These are phyloP conservation scores for Cladosporium sp. DNA, from an alignment of 2,329 filamentous ascomycete genomes.

Conservation along the genomic window DNA sequence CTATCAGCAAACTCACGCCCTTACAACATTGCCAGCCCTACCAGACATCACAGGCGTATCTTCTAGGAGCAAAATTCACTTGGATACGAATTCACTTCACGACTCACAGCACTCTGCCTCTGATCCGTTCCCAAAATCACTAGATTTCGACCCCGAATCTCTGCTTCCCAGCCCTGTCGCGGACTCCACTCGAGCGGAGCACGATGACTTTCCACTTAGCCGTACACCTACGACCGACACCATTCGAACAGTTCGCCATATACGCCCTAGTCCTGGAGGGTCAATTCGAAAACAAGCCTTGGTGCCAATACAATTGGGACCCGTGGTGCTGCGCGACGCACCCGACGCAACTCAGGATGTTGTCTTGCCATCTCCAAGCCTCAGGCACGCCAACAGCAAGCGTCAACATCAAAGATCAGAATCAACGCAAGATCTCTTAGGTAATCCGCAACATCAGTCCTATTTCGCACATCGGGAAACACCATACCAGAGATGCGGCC, in stretches of 20 bases:
- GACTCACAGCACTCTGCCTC: constrained; percentile 1
- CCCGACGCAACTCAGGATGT: neutral
- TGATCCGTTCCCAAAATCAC: constrained; percentile 16
- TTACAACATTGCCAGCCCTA: neutral
- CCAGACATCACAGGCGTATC: neutral
- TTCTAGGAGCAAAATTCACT: neutral
- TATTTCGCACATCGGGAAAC: constrained; percentile 14
- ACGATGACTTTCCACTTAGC: neutral
- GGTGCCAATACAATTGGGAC: constrained; percentile 25
- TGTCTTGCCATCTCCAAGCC: neutral
- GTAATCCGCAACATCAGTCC: constrained; percentile 3
- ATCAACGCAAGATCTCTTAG: constrained; percentile 14
- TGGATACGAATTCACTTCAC: neutral
- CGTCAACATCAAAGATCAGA: constrained; percentile 10
- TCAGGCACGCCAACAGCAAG: neutral
- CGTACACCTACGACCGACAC: neutral
- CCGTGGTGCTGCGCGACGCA: constrained; percentile 22
- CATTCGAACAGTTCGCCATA: neutral
- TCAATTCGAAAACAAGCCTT: constrained; percentile 23
- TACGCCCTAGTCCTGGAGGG: neutral
- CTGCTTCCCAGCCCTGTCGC: constrained; percentile 14
- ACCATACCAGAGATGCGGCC: constrained; percentile 17
- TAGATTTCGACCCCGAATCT: constrained; percentile 21
- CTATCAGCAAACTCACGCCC: neutral
- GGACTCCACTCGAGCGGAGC: neutral